Evolutionary conservation across 176 grass and related monocot genomes (phyloP).

Genomic region (Lolium multiflorum): DNA sequence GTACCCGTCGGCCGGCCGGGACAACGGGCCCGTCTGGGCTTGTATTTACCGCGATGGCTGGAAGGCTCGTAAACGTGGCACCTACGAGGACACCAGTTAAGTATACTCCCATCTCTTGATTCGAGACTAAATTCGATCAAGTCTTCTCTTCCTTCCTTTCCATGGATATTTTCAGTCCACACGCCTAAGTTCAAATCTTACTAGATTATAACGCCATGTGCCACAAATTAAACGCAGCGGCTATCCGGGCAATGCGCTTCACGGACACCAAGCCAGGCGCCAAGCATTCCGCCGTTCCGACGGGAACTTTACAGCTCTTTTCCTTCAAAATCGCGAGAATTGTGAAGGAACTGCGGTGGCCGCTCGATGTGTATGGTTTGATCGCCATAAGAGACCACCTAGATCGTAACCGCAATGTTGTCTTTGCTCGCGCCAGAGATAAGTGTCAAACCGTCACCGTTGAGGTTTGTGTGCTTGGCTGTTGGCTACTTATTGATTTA

Average conservation of each 20-base stretch:
- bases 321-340: neutral
- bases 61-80: neutral
- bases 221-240: neutral
- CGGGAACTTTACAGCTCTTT: neutral
- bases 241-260: neutral
- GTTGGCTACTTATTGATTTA: too few relatives aligned
- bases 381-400: neutral
- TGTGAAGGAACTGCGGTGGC: neutral
- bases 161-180: neutral
- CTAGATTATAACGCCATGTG: neutral
- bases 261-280: neutral
- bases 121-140: neutral
- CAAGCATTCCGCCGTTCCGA: neutral
- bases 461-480: neutral
- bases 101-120: neutral
- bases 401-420: neutral
- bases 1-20: neutral
- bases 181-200: neutral
- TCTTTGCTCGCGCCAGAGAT: neutral
- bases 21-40: neutral
- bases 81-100: slow-evolving; percentile 9
- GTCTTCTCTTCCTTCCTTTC: neutral
- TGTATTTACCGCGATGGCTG: neutral
- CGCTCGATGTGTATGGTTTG: neutral
- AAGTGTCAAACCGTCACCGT: neutral